Conservation (phyloP, 768 basidiomycete species). For the Tubosaeta sp. region DNA sequence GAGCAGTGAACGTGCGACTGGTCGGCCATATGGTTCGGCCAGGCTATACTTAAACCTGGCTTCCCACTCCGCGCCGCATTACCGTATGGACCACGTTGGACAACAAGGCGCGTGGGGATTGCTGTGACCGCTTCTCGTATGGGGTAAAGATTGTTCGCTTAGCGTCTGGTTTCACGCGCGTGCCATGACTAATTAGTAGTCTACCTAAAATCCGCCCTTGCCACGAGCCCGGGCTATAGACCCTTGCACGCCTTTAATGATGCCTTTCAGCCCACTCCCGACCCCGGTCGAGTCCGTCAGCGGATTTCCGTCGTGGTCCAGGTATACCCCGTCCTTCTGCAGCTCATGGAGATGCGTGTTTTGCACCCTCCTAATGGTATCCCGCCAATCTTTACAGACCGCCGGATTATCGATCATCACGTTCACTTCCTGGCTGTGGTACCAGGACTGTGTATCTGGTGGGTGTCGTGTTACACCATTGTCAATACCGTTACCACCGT, state of each 20-base stretch:
- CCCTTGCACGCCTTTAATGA: constrained; percentile 40
- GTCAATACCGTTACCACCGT: background rate
- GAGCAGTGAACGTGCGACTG: constrained; percentile 21
- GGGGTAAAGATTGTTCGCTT: background rate
- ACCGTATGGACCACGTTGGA: constrained; percentile 8
- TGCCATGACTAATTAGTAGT: constrained; percentile 12
- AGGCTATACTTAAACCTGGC: constrained; percentile 31
- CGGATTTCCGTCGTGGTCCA: constrained; percentile 43
- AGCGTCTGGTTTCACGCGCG: too few species aligned
- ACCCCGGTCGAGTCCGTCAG: constrained; percentile 37
- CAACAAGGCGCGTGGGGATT: background rate
- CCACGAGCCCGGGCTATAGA: constrained; percentile 41
- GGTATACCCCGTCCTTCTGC: constrained; percentile 53
- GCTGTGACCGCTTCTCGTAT: background rate
- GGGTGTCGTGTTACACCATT: constrained; percentile 1
- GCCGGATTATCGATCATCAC: constrained; percentile 55
- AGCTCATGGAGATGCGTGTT: constrained; percentile 49
- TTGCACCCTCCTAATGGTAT: constrained; percentile 48
- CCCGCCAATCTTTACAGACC: constrained; percentile 53
- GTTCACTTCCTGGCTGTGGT: constrained; percentile 69
- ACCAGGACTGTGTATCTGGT: constrained; percentile 64
- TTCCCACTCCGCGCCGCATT: constrained; percentile 30
- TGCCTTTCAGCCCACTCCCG: constrained; percentile 35
- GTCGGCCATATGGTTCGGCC: constrained; percentile 25
- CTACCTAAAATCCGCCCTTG: constrained; percentile 35